Evolutionary conservation across 148 eudicot genomes (phyloP), one percentile per base, ranked within the genome.

Genomic region (Beta vulgaris): DNA sequence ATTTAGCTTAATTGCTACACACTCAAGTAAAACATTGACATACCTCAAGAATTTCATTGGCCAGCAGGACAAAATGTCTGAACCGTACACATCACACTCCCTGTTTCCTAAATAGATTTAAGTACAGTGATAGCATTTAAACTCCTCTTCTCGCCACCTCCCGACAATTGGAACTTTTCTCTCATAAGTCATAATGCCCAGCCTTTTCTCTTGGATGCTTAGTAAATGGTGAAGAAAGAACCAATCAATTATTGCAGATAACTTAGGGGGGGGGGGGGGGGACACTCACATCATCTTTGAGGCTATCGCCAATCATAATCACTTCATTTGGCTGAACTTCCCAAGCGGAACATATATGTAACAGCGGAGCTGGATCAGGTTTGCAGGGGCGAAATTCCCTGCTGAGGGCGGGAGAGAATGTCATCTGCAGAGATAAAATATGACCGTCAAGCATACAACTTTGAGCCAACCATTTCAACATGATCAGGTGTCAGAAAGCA

Each of bases 241-340:
- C 21, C 42, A 35, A n/a, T n/a, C 14, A 36, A 39, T 40, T 48
- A 35, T 6, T 29, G n/a, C n/a, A n/a, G 31, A 29, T 10, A 3
- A 57, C n/a, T n/a, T n/a, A n/a, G n/a, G n/a, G n/a, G n/a, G n/a
- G n/a, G n/a, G n/a, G n/a, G n/a, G n/a, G n/a, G n/a, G n/a, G n/a
- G n/a, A n/a, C n/a, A n/a, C 97, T 92, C 85, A 94, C 98, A 71
- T 95, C 98, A 84, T 95, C 98, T 82, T 92, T 92, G 72, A 95
- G 96, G 84, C 98, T 95, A 80, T 95, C 98, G 28, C 97, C 98
- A 69, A 95, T 79, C 98, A 95, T 95, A 83, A 95, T 84, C 48
- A 95, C 96, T 85, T 95, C 97, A 79, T 85, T 75, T 31, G 97
- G 93, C 40, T 82, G 82, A 79, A 95, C 76, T 23, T 77, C 87